Base-by-base conservation (phyloP, 2,329 filamentous ascomycete species). In the Keithomyces neogunnii region DNA sequence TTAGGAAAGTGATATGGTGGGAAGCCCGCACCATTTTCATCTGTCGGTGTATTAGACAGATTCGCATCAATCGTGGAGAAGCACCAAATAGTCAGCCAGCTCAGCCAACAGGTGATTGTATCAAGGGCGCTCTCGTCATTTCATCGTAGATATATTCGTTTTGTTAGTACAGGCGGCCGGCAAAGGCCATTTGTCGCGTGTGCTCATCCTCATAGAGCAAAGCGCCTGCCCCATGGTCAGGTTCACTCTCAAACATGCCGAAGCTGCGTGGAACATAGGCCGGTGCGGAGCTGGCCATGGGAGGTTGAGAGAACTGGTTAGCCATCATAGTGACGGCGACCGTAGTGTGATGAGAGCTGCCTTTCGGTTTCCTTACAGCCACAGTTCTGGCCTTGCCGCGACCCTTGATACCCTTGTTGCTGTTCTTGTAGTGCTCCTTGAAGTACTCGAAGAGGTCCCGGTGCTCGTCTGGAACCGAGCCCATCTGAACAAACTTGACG, bases 351-450 rank as follows among this genome's bases (percentile, higher is more conserved):
- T 59, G 53, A 26, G 57, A 51, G 38, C 57, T 57, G 8, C 51
- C 56, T 58, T 65, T 69, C 28, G 55, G 55, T 53, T 66, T 67
- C 30, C 62, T 57, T 26, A 61, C 62, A 7, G 63, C 62, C 50
- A 90, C 85, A 52, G 82, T 83, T 51, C 89, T 78, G 59, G 91
- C 88, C 65, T 92, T 93, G 43, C 93, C 93, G 45, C 93, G 84
- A 9, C 93, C 93, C 70, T 96, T 97, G 74, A 97, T 96, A 1
- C 93, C 93, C 69, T 96, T 96, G 78, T 97, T 97, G 71, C 87
- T 91, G 71, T 97, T 95, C 74, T 95, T 96, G 77, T 96, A 96
- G n/a, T 96, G 76, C 1, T 78, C 78, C 3, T 84, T 80, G 64
- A 97, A 93, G 70, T 96, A 95, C 59, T 86, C 81, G 74, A 87